phyloP scores from a whole-genome alignment of 148 eudicot genomes.

The Fagopyrum esculentum region DNA sequence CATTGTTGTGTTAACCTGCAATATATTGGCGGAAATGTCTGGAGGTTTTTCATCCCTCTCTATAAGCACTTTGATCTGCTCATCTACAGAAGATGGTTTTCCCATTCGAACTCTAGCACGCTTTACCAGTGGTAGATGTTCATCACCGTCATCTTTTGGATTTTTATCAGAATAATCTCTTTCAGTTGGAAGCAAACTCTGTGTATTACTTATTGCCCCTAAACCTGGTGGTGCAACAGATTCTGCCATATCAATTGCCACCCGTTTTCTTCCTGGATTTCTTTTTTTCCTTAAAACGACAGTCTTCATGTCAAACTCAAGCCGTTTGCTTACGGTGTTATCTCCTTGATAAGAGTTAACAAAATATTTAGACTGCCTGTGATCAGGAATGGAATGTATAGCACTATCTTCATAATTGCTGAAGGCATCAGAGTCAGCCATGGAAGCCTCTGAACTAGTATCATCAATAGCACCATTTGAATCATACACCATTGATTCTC shows the following conservation, averaged over 20 bases:
- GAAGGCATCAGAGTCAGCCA: constrained; percentile 50
- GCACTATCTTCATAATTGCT: constrained; percentile 55
- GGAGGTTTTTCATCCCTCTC: constrained; percentile 33
- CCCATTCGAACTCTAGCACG: constrained; percentile 98
- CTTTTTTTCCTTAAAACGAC: constrained; percentile 67
- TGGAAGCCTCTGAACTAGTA: constrained; percentile 52
- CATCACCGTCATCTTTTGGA: constrained; percentile 77
- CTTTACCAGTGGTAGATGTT: constrained; percentile 85
- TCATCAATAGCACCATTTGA: constrained; percentile 57
- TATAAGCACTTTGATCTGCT: constrained; percentile 31
- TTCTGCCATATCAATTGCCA: constrained; percentile 30
- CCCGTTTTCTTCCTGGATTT: constrained; percentile 69
- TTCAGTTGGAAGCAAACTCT: constrained; percentile 22
- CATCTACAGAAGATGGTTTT: constrained; percentile 35
- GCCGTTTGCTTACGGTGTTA: constrained; percentile 43
- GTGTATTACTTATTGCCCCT: constrained; percentile 13
- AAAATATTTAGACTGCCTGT: constrained; percentile 32
- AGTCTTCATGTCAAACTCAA: constrained; percentile 48
- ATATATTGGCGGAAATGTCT: constrained; percentile 23
- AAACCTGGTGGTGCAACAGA: constrained; percentile 26
- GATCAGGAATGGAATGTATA: constrained; percentile 45
- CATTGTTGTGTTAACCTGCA: constrained; percentile 19
- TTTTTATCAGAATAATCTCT: constrained; percentile 20
- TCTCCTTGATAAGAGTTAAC: constrained; percentile 37
- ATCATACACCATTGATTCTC: constrained; percentile 37